A percentile compares a stretch with the other conserved stretches of the same genome.
phyloP scores from a whole-genome alignment of 1,284 basidiomycete species.

The Sparassis latifolia region DNA sequence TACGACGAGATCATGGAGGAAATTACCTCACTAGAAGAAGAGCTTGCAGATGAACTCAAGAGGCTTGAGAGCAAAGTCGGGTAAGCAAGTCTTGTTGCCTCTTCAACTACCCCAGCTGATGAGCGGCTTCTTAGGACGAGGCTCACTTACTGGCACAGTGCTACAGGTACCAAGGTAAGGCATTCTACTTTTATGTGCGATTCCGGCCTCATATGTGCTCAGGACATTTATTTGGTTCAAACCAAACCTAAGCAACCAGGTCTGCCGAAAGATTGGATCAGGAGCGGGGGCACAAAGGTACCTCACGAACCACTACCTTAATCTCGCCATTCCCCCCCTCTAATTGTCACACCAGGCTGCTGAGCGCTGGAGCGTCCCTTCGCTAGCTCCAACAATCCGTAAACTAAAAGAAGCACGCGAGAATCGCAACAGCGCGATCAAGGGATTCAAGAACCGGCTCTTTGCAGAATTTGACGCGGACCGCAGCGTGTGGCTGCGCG shows the following conservation, averaged over 20 bases:
- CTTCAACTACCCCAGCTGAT: neutral
- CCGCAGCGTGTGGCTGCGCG: constrained; percentile 71
- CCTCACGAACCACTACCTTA: neutral
- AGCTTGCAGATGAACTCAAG: constrained; percentile 62
- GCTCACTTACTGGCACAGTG: constrained; percentile 80
- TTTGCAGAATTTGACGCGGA: constrained; percentile 85
- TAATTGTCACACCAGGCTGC: constrained; percentile 40
- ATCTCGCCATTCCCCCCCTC: neutral
- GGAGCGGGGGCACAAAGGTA: constrained; percentile 79
- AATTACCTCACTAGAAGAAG: constrained; percentile 61
- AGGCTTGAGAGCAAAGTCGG: constrained; percentile 54
- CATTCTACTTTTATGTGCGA: neutral
- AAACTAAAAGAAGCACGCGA: constrained; percentile 89
- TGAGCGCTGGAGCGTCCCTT: constrained; percentile 72
- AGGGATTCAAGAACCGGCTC: constrained; percentile 76
- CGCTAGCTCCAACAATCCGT: constrained; percentile 66
- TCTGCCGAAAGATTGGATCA: constrained; percentile 80
- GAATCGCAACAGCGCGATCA: constrained; percentile 72
- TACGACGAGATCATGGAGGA: constrained; percentile 76
- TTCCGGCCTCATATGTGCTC: neutral
- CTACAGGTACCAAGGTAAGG: constrained; percentile 69
- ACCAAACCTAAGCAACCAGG: constrained; percentile 52
- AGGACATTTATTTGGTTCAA: constrained; percentile 89
- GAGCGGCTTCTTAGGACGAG: constrained; percentile 33
- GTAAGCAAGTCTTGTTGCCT: constrained; percentile 26